Base-by-base conservation (phyloP, 805 yeast species). In the Henningerozyma blattae region DNA sequence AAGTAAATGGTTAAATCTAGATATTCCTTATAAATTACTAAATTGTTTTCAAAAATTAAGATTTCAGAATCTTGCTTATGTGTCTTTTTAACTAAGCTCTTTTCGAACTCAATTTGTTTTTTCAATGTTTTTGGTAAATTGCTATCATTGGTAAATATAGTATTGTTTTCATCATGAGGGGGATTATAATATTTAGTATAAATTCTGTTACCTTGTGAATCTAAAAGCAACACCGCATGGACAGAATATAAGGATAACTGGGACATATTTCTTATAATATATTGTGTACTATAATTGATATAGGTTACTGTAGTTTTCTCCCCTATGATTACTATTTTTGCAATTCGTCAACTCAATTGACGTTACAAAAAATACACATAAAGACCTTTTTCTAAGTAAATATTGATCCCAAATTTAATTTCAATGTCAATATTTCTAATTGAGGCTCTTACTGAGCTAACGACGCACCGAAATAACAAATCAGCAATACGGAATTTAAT, bases 21-120 rank as follows among this genome's bases (percentile, higher is more conserved):
- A 39, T 72, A 64, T 57, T 86, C 93, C 58, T 83, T 86, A 62
- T 86, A 91, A n/a, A 85, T 78, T 27, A 87, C 76, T 40, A 85
- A 65, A 44, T 77, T 79, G 52, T 74, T 74, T 48, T 86, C 94
- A 51, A 75, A 79, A 30, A 91, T 65, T 40, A 85, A 60, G 35
- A 91, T 75, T 49, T 87, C 97, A 33, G 80, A 72, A 50, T 80
- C 75, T 42, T 77, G 76, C 49, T 85, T 83, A 57, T 71, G 71
- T n/a, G 94, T 77, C 58, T 87, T 91, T 30, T 61, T 55, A 48
- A 77, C 78, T 27, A 91, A 59, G 4, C 69, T 66, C 44, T 70
- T 61, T 60, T 91, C 98, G 55, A 89, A 91, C 35, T 74, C 65
- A 37, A 66, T 62, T 60, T 91, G 96, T 43, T 75, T 75, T 52